Base-by-base conservation (phyloP, 768 basidiomycete species). In the Psilocybe azurescens region DNA sequence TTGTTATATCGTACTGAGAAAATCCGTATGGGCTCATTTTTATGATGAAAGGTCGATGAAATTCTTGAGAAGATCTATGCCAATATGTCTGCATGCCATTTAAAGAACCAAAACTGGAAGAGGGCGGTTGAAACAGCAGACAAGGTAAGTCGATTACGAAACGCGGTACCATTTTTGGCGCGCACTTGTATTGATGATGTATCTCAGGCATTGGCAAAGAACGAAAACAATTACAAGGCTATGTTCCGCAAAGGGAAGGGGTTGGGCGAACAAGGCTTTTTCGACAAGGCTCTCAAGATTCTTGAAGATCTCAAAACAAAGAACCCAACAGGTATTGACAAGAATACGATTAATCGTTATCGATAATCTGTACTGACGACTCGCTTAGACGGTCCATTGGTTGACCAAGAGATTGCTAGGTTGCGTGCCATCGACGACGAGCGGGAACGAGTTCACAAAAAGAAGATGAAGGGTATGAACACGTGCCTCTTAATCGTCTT, bases 1-100 rank as follows among this genome's bases (percentile, higher is more conserved):
- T 55, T 48, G 76, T 62, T 28, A 24, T 32, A 41, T 38, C 32
- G 16, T 16, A 24, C 41, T 24, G 24, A 24, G 33, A 16, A 9
- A 30, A 13, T 10, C 11, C 18, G 11, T 3, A 5, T 14, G 18
- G 10, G 3, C 20, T 24, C 30, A 41, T 29, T 7, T 13, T 16
- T 41, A 24, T 14, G 13, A 48, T 9, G 24, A 11, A 44, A 94
- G 93, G 81, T 87, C 18, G 93, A 94, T 71, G 78, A 87, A 9
- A 80, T 93, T 41, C 73, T 92, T 18, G 91, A 91, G 74, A 94
- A 90, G 77, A 86, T 94, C 50, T 91, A 94, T 64, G 85, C 90
- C 3, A 95, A 95, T 59, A 90, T 92, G 89, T 86, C 89, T 2
- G 91, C 91, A 5, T 93, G 91, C 66, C 91, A 94, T 71, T 76